These are phyloP conservation scores for Peterozyma xylosa DNA, from an alignment of 805 yeast species.

Conservation along the genomic window DNA sequence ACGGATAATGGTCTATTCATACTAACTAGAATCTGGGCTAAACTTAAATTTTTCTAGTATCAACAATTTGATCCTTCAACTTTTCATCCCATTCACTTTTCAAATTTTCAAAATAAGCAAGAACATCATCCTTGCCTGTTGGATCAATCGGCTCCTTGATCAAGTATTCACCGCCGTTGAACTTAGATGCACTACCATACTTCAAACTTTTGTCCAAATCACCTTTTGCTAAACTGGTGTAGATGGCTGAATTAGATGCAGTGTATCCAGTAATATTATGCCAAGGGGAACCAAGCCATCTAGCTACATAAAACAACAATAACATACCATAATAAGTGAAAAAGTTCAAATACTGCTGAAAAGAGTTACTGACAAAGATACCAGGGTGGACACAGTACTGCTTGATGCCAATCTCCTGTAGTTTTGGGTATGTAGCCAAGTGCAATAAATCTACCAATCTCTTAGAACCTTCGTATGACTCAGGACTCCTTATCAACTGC, in stretches of 20 bases:
- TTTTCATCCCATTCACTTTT: slow-evolving; percentile 66
- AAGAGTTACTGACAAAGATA: slow-evolving; percentile 78
- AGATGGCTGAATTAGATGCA: slow-evolving; percentile 84
- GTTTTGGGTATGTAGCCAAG: slow-evolving; percentile 50
- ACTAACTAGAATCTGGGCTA: no score
- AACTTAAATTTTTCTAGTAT: slow-evolving; percentile 25
- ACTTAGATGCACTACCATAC: slow-evolving; percentile 66
- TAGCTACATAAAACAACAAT: slow-evolving; percentile 71
- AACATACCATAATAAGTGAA: slow-evolving; percentile 85
- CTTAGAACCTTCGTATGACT: slow-evolving; percentile 89
- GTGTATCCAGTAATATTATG: slow-evolving; percentile 83
- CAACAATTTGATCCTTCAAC: slow-evolving; percentile 64
- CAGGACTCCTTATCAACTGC: slow-evolving; percentile 53
- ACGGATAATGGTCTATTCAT: no score
- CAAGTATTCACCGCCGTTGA: slow-evolving; percentile 60
- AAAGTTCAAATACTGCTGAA: slow-evolving; percentile 65
- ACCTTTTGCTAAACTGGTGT: slow-evolving; percentile 48
- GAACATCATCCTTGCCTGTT: slow-evolving; percentile 62
- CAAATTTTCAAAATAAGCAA: slow-evolving; percentile 50
- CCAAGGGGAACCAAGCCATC: slow-evolving; percentile 79
- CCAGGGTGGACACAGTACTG: slow-evolving; percentile 92
- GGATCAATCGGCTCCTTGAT: slow-evolving; percentile 47
- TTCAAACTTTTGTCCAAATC: slow-evolving; percentile 43
- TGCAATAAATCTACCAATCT: slow-evolving; percentile 80
- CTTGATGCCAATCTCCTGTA: slow-evolving; percentile 46